phyloP scores from a whole-genome alignment of 208 protist genomes.

The Wallacemonas sp. region DNA sequence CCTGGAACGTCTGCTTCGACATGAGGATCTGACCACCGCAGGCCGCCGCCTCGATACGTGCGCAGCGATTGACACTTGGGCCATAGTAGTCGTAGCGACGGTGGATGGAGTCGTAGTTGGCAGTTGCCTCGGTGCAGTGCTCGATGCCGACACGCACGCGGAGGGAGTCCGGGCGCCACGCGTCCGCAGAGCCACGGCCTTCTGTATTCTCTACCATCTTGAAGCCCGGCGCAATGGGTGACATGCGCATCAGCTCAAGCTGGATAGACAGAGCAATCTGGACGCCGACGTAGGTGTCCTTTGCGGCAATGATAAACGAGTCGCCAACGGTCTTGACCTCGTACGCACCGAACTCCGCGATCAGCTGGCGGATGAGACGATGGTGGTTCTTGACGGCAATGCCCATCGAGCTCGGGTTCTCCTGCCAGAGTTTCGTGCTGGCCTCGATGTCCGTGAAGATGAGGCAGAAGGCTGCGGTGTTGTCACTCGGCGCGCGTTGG shows the following conservation, averaged over 20 bases:
- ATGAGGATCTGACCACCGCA: slow-evolving; percentile 87
- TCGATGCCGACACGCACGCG: slow-evolving; percentile 73
- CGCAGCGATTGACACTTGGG: slow-evolving; percentile 82
- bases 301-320: slow-evolving; percentile 84
- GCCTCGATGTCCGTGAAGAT: slow-evolving; percentile 85
- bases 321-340: slow-evolving; percentile 87
- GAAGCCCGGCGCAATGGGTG: slow-evolving; percentile 61
- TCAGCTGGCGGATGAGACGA: slow-evolving; percentile 54
- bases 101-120: slow-evolving; percentile 64
- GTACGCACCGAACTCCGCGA: slow-evolving; percentile 68
- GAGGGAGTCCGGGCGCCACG: slow-evolving; percentile 43
- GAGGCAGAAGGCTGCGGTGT: slow-evolving; percentile 42
- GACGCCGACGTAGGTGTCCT: slow-evolving; percentile 56
- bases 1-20: slow-evolving; percentile 61
- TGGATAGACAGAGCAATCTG: slow-evolving; percentile 75
- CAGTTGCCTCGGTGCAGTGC: slow-evolving; percentile 69
- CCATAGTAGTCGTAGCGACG: slow-evolving; percentile 90
- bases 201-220: slow-evolving; percentile 59
- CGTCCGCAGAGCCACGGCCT: slow-evolving; percentile 38
- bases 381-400: slow-evolving; percentile 69
- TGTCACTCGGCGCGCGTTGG: slow-evolving; percentile 42
- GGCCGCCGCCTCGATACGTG: slow-evolving; percentile 65
- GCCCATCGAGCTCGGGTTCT: slow-evolving; percentile 58
- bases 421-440: slow-evolving; percentile 81
- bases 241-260: slow-evolving; percentile 70